Evolutionary conservation across 768 basidiomycete genomes (phyloP), one percentile per base, ranked within the genome.

Genomic region (Phylloporus sp.): DNA sequence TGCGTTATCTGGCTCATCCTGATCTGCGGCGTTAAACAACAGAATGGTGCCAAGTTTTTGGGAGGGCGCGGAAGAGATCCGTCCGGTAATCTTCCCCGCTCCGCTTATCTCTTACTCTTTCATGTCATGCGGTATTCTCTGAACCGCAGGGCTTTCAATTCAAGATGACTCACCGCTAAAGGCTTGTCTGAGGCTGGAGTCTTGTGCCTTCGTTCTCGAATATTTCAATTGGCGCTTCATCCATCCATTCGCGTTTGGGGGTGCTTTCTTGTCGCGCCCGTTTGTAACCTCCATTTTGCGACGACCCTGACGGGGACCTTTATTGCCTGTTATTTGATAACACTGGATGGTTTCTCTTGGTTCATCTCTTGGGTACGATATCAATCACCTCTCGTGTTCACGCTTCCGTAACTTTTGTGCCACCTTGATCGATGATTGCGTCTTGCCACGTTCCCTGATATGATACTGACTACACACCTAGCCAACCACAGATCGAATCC

Each of bases 401-500:
- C 17, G 1, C n/a, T 21, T 35, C 24, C 15, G 33, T 5, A 11
- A 7, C 8, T n/a, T 35, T 43, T 24, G 14, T 24, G 14, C 24
- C 26, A 4, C 22, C 24, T 15, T 36, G 20, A 22, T 37, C 34
- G 8, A 13, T 22, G 11, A 28, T 23, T 17, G 14, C 14, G 10
- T 1, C 23, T 38, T 23, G 17, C 38, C 26, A n/a, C 10, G 7
- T 3, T 3, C 27, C 31, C 11, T 28, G 23, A n/a, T 35, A 15
- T 31, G 3, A 37, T 23, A n/a, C 38, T 49, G 35, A 48, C 46
- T 35, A 33, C 15, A 23, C n/a, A 13, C 14, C 23, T 45, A 89
- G 87, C 88, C 89, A 9, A 87, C 80, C 48, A 65, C 75, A 36
- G 68, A 81, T 31, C 76, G 82, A 53, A 58, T 90, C 39, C 63